Conservation (phyloP, 1,284 basidiomycete species). For the Puccinia horiana region DNA sequence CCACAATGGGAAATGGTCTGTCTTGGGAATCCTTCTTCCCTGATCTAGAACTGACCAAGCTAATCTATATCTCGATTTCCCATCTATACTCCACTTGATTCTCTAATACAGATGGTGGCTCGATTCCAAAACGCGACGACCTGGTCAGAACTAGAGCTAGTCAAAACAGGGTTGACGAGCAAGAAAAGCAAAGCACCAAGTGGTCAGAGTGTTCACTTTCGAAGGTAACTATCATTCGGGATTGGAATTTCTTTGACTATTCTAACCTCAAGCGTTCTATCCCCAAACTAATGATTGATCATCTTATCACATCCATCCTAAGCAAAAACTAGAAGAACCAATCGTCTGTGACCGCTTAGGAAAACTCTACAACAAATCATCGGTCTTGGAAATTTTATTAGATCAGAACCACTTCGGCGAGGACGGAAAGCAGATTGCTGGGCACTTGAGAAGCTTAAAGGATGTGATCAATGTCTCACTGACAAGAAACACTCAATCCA, state of each 20-base stretch:
- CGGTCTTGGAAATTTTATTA: constrained; percentile 80
- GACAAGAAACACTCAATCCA: constrained; percentile 68
- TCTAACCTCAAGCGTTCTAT: neutral
- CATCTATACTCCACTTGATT: neutral
- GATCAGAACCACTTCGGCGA: constrained; percentile 60
- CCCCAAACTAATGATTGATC: constrained; percentile 7
- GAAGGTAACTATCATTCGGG: constrained; percentile 66
- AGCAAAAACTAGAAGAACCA: constrained; percentile 80
- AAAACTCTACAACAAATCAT: constrained; percentile 90
- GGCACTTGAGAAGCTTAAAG: constrained; percentile 83
- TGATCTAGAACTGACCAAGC: neutral
- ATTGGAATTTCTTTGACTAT: neutral
- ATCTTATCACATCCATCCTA: constrained; percentile 38
- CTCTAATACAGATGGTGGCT: constrained; percentile 55
- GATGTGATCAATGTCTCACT: constrained; percentile 80
- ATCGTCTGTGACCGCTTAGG: constrained; percentile 84
- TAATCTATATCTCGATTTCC: neutral
- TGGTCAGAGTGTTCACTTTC: constrained; percentile 91
- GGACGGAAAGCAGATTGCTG: constrained; percentile 59
- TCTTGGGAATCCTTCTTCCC: neutral
- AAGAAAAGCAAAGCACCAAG: constrained; percentile 76
- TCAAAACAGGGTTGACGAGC: constrained; percentile 80
- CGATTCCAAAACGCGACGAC: constrained; percentile 78
- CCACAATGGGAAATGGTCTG: constrained; percentile 46
- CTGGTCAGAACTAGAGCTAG: constrained; percentile 74